Conservation (phyloP, 441 rosid species). For the Pelargonium australe region DNA sequence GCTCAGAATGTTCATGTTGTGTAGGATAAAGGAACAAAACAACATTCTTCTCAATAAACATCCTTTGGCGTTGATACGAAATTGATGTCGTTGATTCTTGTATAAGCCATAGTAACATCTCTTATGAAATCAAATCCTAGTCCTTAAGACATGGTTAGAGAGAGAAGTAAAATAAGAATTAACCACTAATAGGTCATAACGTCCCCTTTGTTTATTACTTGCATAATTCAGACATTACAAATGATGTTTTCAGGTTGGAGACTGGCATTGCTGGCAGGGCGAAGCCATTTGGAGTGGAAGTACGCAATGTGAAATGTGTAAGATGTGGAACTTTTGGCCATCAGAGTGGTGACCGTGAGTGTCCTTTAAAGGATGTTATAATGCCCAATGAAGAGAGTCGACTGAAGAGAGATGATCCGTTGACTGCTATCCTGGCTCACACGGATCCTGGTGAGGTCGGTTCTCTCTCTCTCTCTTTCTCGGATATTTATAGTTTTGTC, state of each 20-base stretch:
- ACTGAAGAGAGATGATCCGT: conserved; percentile 83
- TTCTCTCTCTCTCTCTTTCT: background rate
- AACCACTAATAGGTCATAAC: too few species aligned
- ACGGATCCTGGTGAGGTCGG: conserved; percentile 75
- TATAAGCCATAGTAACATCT: too few species aligned
- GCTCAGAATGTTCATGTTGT: too few species aligned
- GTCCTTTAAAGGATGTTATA: conserved; percentile 83
- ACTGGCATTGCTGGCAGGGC: conserved; percentile 71
- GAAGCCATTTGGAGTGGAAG: conserved; percentile 85
- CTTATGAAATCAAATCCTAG: too few species aligned
- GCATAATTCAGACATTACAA: background rate
- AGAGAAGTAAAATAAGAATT: too few species aligned
- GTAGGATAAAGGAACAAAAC: too few species aligned
- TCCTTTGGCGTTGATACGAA: too few species aligned
- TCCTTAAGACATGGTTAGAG: too few species aligned
- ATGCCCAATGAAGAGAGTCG: conserved; percentile 91
- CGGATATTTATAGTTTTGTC: background rate
- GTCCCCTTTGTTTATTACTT: background rate
- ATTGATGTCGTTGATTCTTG: too few species aligned
- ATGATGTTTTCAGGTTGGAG: conserved; percentile 52
- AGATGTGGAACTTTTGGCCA: conserved; percentile 86
- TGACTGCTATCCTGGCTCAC: conserved; percentile 74
- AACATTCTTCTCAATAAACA: too few species aligned
- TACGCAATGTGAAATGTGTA: conserved; percentile 81
- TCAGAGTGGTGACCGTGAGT: conserved; percentile 95